Evolutionary conservation across 176 grass and related monocot species (phyloP), one percentile per base, ranked within the genome.

Genomic region (Puya raimondii): DNA sequence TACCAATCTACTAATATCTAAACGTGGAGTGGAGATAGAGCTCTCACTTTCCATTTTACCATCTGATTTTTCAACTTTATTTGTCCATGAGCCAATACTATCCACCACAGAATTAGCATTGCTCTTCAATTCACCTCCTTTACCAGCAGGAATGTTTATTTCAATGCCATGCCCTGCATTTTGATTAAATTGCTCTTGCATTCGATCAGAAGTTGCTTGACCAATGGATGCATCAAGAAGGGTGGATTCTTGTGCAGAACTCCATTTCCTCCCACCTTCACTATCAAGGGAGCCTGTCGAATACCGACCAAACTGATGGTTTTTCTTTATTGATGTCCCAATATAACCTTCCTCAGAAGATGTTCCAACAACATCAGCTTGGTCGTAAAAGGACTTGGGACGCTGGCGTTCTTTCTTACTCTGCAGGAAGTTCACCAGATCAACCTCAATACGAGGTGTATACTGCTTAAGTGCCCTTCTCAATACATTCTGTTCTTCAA

Each of bases 381-480:
- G 88, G 54, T 99, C 94, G 75, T 93, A 99, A 49, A 77, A 77
- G 18, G 87, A 84, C 79, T 99, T 99, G 58, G 82, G 75, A 6
- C 87, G 84, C 12, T 91, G 89, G 0, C 87, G 90, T 57, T 99
- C 94, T 83, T 99, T 99, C 82, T 93, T 99, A 68, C 85, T 99
- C 82, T 99, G 94, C 72, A 99, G 85, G 70, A 90, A 99, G 85
- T 91, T 99, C 76, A 99, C 90, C 65, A 99, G 81, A 87, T 99
- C 94, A 85, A 99, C 94, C 74, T 99, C 94, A 64, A 99, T 93
- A 81, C 94, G 84, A 53, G 94, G 89, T 54, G 94, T 99, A 72
- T 93, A 88, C 71, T 93, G 90, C 82, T 99, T 99, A 65, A 99
- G 76, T 42, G 94, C 94, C 80, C 94, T 80, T 63, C 94, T 92